Evolutionary conservation across 2,329 filamentous ascomycete species (phyloP), one percentile per base, ranked within the genome.

Genomic region (Dactylonectria macrodidyma): DNA sequence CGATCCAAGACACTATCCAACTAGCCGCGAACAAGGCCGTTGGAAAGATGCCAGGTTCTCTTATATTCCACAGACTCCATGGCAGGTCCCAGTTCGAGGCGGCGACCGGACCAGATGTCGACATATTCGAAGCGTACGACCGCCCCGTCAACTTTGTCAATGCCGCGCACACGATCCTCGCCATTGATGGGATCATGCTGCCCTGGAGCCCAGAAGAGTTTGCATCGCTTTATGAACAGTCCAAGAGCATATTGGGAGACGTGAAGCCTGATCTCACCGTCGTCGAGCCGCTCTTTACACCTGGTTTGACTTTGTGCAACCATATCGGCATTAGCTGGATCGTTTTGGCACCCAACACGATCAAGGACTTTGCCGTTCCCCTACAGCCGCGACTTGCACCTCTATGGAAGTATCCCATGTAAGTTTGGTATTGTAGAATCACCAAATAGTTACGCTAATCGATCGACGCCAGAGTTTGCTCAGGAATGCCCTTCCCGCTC

Each of bases 341-440:
- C 22, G 46, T 65, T 5, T 22, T 65, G 10, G 36, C 62, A 11
- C 62, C 62, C 30, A 65, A 65, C 47, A 54, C 62, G 14, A 65
- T 65, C 38, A 65, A 65, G 33, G 62, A 65, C 30, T 22, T 65
- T 47, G 62, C 62, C 3, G 30, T 62, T 26, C 59, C 59, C 5
- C 11, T 54, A 26, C 59, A 62, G 16, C 59, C 59, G 5, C 38
- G 38, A 11, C 59, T 62, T 2, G 59, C 59, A 3, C 36, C 50
- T 36, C 26, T 62, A n/a, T 62, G 59, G 59, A 62, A 62, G 11
- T 62, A 62, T 10, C 56, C 55, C 22, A 54, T 59, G 4, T n/a
- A 30, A 11, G 16, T 19, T 52, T n/a, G 50, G 36, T 14, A n/a
- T 52, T 2, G 50, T 34, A 16, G 11, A 36, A 7, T 36, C 34